These are phyloP conservation scores for Cordyceps fumosorosea DNA, from an alignment of 2,329 filamentous ascomycete genomes.

Conservation along the genomic window DNA sequence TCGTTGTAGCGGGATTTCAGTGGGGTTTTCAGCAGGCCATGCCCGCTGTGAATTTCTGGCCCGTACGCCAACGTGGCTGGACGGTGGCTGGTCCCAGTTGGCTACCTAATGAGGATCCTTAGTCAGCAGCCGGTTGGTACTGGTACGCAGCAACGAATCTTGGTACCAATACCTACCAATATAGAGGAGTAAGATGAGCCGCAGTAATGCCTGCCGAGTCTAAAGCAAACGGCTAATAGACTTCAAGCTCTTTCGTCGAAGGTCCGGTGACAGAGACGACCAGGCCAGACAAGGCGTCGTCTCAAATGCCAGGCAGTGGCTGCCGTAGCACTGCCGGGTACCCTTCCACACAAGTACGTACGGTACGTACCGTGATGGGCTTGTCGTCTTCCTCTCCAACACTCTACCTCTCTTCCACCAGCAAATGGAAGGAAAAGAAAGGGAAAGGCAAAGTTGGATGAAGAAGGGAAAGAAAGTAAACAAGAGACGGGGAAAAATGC, in stretches of 20 bases:
- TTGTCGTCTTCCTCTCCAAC: background rate
- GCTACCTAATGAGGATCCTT: background rate
- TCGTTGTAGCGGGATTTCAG: background rate
- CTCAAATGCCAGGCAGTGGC: background rate
- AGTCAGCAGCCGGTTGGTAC: slow-evolving; percentile 1
- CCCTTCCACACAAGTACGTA: background rate
- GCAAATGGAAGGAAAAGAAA: background rate
- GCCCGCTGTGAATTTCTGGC: background rate
- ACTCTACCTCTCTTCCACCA: slow-evolving; percentile 7
- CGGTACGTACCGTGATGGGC: slow-evolving; percentile 1
- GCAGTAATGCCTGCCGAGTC: no score
- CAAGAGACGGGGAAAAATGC: slow-evolving; percentile 10
- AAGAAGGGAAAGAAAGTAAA: background rate
- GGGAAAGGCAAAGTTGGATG: background rate
- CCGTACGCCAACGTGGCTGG: background rate
- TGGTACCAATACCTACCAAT: background rate
- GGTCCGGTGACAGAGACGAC: background rate
- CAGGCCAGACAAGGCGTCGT: background rate
- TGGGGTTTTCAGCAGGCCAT: background rate
- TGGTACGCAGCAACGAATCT: background rate
- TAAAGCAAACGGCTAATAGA: background rate
- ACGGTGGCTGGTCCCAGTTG: no score
- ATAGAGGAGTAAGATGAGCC: no score
- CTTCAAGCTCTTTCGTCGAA: background rate
- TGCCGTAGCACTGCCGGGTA: background rate